These are phyloP conservation scores for Vitellaria paradoxa DNA, from an alignment of 179 eudicot species.

Conservation along the genomic window DNA sequence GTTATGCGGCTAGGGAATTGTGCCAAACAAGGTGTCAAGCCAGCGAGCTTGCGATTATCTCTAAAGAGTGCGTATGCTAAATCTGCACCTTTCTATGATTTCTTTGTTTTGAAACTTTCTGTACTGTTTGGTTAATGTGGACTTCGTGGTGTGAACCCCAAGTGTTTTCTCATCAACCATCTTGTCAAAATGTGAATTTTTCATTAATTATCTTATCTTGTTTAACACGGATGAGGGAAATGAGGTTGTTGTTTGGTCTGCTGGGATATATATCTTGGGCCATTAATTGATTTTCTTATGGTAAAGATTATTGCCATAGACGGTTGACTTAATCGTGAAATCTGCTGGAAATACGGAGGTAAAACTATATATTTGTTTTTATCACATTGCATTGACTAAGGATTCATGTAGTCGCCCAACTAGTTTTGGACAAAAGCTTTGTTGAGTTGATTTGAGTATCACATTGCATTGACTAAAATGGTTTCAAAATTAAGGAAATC, in stretches of 20 bases:
- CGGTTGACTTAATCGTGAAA: background rate
- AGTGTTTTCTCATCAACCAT: background rate
- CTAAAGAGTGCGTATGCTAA: slow-evolving; percentile 64
- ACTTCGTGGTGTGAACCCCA: too few relatives aligned
- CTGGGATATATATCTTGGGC: background rate
- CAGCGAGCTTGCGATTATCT: slow-evolving; percentile 86
- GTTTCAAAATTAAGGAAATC: background rate
- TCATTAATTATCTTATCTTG: background rate
- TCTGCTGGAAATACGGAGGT: background rate
- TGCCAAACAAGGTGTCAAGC: slow-evolving; percentile 78
- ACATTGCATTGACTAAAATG: too few relatives aligned
- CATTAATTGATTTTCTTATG: background rate
- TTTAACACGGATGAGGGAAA: background rate
- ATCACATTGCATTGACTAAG: background rate
- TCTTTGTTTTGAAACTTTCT: background rate
- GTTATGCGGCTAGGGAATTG: slow-evolving; percentile 95
- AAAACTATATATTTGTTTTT: background rate
- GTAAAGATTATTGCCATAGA: background rate
- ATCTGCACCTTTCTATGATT: background rate
- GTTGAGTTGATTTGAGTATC: too few relatives aligned
- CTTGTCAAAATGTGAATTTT: background rate
- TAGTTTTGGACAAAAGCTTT: too few relatives aligned
- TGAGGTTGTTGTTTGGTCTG: background rate
- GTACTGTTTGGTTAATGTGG: background rate
- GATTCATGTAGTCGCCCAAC: too few relatives aligned